phyloP scores from a whole-genome alignment of 192 early-diverging fungal species.

The Geranomyces variabilis region DNA sequence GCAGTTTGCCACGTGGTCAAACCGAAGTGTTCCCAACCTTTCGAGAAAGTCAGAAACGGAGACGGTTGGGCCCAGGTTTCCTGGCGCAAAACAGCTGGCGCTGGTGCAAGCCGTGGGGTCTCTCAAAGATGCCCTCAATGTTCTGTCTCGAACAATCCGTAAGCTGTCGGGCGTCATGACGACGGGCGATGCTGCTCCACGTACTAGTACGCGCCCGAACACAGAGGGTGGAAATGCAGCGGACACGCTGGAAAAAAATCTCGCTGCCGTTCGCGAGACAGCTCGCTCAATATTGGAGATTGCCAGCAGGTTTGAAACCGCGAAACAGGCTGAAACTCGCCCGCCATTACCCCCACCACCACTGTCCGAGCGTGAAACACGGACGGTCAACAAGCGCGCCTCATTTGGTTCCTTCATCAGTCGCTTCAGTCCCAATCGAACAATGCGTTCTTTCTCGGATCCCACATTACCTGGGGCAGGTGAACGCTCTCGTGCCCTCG shows the following conservation, averaged over 20 bases:
- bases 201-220: background rate
- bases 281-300: conserved; percentile 16
- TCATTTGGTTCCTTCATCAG: conserved; percentile 16
- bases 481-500: background rate
- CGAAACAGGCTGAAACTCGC: background rate
- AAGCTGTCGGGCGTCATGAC: background rate
- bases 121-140: conserved; percentile 28
- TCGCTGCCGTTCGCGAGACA: background rate
- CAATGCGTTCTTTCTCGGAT: conserved; percentile 16
- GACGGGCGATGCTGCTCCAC: background rate
- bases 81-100: conserved; percentile 33
- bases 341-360: background rate
- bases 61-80: background rate
- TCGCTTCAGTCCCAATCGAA: conserved; percentile 5
- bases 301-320: conserved; percentile 14
- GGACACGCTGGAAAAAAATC: conserved; percentile 19
- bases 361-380: no score
- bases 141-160: conserved; percentile 13
- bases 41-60: background rate
- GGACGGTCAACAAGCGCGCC: conserved; percentile 20
- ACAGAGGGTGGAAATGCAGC: background rate
- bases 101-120: conserved; percentile 25
- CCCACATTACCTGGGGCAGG: background rate
- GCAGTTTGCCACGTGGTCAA: conserved; percentile 7
- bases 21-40: background rate